Conservation (phyloP, 345 rosid genomes). For the Eucalyptus cloeziana region DNA sequence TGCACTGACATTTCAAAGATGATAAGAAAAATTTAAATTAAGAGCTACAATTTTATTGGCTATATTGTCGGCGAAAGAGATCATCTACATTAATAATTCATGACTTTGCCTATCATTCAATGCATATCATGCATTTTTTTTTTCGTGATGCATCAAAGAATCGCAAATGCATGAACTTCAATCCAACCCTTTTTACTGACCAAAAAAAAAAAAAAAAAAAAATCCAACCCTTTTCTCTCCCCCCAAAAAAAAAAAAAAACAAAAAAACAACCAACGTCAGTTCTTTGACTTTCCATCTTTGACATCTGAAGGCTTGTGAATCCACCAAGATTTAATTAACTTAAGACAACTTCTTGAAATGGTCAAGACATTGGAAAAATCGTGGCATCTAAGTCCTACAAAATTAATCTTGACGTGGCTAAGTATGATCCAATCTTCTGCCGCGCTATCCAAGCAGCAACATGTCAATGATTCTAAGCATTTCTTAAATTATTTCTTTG, state of each 20-base stretch:
- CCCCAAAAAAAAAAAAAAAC: no score
- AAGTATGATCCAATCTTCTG: neutral
- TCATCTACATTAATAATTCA: neutral
- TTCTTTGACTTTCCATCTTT: neutral
- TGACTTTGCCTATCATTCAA: neutral
- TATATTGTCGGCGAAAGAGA: neutral
- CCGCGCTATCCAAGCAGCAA: neutral
- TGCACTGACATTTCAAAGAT: neutral
- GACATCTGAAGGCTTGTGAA: neutral
- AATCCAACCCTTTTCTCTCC: no score
- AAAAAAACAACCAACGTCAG: neutral
- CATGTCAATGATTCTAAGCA: neutral
- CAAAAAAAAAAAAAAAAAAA: no score
- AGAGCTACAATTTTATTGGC: neutral
- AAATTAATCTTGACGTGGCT: neutral
- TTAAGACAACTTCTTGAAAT: neutral
- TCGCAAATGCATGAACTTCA: neutral
- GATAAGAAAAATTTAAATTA: neutral
- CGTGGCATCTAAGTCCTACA: neutral
- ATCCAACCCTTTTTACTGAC: neutral
- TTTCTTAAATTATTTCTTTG: neutral
- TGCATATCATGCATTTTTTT: neutral
- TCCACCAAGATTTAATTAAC: neutral
- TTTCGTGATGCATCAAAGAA: neutral
- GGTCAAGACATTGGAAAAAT: neutral